Percentiles rank a stretch among this genome's conserved stretches.
Evolutionary conservation across 306 rosid genomes (phyloP).

Genomic region (Sicyos edulis): DNA sequence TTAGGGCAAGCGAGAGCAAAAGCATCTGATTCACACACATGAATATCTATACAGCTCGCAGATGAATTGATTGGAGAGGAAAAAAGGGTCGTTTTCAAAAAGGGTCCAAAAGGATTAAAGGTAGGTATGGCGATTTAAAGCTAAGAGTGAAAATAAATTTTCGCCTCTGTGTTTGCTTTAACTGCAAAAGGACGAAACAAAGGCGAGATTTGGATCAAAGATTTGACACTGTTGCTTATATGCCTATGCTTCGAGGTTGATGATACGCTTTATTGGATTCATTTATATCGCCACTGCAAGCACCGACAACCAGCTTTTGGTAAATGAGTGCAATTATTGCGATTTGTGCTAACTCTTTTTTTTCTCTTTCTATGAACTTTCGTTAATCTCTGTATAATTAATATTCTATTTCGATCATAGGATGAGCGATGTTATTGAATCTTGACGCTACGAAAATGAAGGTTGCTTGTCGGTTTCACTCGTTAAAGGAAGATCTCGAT

Average conservation of each 20-base stretch:
- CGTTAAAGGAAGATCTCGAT: no score
- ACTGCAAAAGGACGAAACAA: not conserved
- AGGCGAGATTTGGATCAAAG: not conserved
- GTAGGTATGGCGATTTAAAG: conserved; percentile 22
- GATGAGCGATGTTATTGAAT: not conserved
- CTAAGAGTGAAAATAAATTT: not conserved
- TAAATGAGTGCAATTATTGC: no score
- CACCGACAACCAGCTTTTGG: no score
- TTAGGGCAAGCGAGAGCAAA: conserved; percentile 29
- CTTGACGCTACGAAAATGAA: not conserved
- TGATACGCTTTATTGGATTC: no score
- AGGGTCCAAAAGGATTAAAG: conserved; percentile 31
- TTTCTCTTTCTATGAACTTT: no score
- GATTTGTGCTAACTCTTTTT: no score
- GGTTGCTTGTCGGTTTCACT: no score
- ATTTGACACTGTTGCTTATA: conserved; percentile 21
- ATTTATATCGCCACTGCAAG: no score
- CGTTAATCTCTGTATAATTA: no score
- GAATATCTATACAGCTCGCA: conserved; percentile 44
- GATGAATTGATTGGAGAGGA: conserved; percentile 34
- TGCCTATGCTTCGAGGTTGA: not conserved
- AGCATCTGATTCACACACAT: conserved; percentile 27
- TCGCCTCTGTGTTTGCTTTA: conserved; percentile 9
- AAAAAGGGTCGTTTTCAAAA: conserved; percentile 37
- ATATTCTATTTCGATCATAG: no score